A percentile compares a stretch with the other conserved stretches of the same genome.
Evolutionary conservation across 129 eudicot species (phyloP).

Genomic region (Lactuca saligna): DNA sequence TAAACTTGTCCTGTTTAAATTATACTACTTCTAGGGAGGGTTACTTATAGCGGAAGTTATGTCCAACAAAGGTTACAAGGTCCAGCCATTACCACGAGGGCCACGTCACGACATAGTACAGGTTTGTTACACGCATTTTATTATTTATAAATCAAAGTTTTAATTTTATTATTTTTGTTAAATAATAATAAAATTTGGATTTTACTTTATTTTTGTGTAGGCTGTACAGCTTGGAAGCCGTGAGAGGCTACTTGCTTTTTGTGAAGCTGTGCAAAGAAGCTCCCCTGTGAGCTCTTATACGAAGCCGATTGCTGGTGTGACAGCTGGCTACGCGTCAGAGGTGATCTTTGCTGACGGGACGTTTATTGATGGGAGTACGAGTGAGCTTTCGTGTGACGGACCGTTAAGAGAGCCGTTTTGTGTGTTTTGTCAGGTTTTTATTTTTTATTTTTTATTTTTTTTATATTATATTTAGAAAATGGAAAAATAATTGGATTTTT

Average conservation of each 20-base stretch:
- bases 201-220: constrained; percentile 32
- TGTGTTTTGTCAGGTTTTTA: constrained; percentile 81
- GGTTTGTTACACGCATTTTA: constrained; percentile 37
- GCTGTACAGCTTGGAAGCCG: constrained; percentile 90
- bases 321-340: constrained; percentile 99
- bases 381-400: constrained; percentile 98
- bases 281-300: constrained; percentile 92
- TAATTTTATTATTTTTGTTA: background rate
- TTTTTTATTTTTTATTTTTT: constrained; percentile 7
- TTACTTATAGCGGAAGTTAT: constrained; percentile 88
- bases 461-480: background rate
- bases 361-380: constrained; percentile 94
- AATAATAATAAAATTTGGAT: constrained; percentile 1
- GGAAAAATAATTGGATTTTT: background rate
- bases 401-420: constrained; percentile 86
- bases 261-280: constrained; percentile 98
- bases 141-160: background rate
- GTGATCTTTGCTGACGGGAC: constrained; percentile 98
- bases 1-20: no score
- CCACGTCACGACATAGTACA: constrained; percentile 89
- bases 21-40: constrained; percentile 54
- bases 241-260: constrained; percentile 83
- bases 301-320: constrained; percentile 77
- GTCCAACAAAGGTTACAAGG: constrained; percentile 75
- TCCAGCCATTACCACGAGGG: constrained; percentile 80